Percentiles rank a stretch among this genome's conserved stretches.
Evolutionary conservation across 2,329 filamentous ascomycete species (phyloP).

Genomic region (Emmonsia crescens): DNA sequence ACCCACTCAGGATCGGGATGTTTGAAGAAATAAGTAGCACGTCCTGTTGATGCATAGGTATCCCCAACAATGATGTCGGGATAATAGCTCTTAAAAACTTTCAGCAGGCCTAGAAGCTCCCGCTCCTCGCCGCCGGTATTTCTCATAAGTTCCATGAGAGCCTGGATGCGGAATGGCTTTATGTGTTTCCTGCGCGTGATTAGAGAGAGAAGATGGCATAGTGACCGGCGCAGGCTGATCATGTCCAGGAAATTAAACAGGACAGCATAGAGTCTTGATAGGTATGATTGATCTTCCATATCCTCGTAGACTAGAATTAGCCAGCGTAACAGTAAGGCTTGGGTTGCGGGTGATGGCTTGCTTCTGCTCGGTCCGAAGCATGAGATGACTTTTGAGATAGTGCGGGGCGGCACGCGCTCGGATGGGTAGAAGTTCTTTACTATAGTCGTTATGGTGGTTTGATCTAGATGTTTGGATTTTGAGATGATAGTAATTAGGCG

Average conservation of each 20-base stretch:
- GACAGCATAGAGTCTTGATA: constrained; percentile 62
- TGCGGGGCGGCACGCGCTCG: constrained; percentile 48
- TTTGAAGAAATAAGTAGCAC: constrained; percentile 33
- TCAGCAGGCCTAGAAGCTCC: constrained; percentile 59
- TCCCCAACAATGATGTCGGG: constrained; percentile 76
- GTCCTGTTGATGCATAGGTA: constrained; percentile 35
- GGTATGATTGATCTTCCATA: constrained; percentile 50
- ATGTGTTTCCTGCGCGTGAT: constrained; percentile 75
- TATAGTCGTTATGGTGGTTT: constrained; percentile 58
- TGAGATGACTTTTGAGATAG: constrained; percentile 57
- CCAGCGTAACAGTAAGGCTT: constrained; percentile 66
- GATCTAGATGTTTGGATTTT: constrained; percentile 59
- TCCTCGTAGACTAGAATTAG: constrained; percentile 64
- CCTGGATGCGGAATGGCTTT: constrained; percentile 70
- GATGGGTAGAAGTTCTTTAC: constrained; percentile 67
- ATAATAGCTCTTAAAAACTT: constrained; percentile 85
- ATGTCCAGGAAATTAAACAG: constrained; percentile 76
- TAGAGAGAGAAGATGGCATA: constrained; percentile 69
- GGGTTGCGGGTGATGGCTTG: constrained; percentile 61
- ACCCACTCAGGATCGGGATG: constrained; percentile 71
- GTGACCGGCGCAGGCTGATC: constrained; percentile 55
- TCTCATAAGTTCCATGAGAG: constrained; percentile 45
- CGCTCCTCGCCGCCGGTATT: constrained; percentile 56
- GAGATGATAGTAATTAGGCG: constrained; percentile 58
- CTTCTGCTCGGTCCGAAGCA: constrained; percentile 65